Base-by-base conservation (phyloP, 2,329 filamentous ascomycete genomes). In the Colletotrichum falcatum region DNA sequence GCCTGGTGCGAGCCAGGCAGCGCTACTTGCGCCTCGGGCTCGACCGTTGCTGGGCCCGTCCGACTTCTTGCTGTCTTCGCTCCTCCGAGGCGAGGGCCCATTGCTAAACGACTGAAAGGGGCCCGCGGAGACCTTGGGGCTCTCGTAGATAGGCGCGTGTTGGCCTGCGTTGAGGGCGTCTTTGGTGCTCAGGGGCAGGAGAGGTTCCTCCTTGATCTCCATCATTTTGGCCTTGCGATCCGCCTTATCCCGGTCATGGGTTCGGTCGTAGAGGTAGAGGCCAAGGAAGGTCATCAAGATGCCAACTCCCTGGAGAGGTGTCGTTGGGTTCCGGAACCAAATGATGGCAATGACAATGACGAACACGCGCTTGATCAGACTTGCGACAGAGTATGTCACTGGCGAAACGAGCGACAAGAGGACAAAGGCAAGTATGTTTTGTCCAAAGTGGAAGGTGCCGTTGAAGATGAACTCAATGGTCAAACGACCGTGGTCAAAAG, bases 351-450 rank as follows among this genome's bases (percentile, higher is more conserved):
- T 92, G 70, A 96, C 89, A 76, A 99, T 97, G 77, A 99, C 95
- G 78, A 97, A 98, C 16, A 99, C 96, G 59, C 96, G 92, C 83
- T 99, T 99, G 81, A 99, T 96, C 72, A 99, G 85, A 66, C 93
- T 97, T 44, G 96, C 96, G 46, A 99, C 95, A 0, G 94, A 97
- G 83, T 99, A 99, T 0, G 96, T 98, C 46, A 99, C 96, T 0
- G 96, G 96, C 0, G 94, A 97, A 16, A 98, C 92, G 84, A 97
- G 92, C 64, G 94, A 97, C 8, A 99, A 85, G 7, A 99, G 86
- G 28, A 97, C 86, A 78, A 99, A 99, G 0, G 96, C 96, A 65
- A 99, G 88, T 63, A 99, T 97, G 78, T 97, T 98, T 78, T 99
- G 96, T 20, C 90, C 93, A 80, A 98, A 99, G 81, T 99, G 96